A percentile compares a stretch with the other conserved stretches of the same genome.
Evolutionary conservation across 768 basidiomycete species (phyloP).

Genomic region (Agaricus subrufescens): DNA sequence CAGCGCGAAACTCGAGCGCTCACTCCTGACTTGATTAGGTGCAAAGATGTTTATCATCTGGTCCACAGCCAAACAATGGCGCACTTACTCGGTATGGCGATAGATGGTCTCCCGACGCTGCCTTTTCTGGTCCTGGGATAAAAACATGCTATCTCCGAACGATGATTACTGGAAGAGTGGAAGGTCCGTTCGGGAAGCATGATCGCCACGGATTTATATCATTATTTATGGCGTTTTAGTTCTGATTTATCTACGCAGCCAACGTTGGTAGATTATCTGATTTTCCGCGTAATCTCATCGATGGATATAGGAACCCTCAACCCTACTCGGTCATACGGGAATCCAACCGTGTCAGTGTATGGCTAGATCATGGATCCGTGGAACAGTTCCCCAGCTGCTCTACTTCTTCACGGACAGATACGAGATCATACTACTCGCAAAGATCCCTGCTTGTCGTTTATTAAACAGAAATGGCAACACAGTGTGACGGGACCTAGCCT

Average conservation of each 20-base stretch:
- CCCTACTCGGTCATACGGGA: neutral
- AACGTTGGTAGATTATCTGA: neutral
- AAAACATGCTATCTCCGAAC: constrained; percentile 1
- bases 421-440: too few species aligned
- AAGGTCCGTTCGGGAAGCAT: neutral
- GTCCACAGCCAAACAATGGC: constrained; percentile 4
- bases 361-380: too few species aligned
- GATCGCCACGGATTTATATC: neutral
- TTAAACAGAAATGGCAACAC: too few species aligned
- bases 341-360: neutral
- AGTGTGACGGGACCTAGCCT: too few species aligned
- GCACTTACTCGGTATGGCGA: constrained; percentile 8
- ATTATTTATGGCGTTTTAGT: neutral
- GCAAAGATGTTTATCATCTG: neutral
- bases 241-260: neutral
- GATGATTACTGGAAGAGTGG: neutral
- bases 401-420: too few species aligned
- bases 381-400: too few species aligned
- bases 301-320: constrained; percentile 5
- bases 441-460: too few species aligned
- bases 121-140: constrained; percentile 2
- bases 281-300: neutral
- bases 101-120: neutral
- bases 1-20: neutral
- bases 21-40: constrained; percentile 1